These are phyloP conservation scores for Eimeria acervulina DNA, from an alignment of 169 alveolate species.

Conservation along the genomic window DNA sequence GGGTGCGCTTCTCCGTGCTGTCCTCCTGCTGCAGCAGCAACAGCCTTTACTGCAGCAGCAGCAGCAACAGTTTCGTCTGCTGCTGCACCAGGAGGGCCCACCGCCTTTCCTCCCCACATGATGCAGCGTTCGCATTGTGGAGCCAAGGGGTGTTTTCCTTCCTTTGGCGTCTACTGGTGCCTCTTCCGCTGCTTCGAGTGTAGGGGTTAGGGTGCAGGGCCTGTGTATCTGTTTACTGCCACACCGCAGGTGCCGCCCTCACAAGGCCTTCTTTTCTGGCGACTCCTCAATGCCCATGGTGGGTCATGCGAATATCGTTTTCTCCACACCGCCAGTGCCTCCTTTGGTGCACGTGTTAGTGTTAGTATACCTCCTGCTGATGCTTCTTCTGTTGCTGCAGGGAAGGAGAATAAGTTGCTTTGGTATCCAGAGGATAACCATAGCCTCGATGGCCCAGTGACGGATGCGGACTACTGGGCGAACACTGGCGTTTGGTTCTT, in stretches of 20 bases:
- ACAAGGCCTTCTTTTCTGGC: conserved; percentile 71
- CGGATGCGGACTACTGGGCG: conserved; percentile 75
- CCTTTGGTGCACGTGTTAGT: too few relatives aligned
- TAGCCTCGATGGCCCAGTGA: conserved; percentile 53
- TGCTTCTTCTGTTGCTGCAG: conserved; percentile 46
- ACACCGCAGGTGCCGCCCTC: conserved; percentile 74
- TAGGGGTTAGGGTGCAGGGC: not conserved
- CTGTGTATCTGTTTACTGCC: not conserved
- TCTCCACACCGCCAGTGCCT: not conserved
- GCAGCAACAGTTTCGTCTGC: not conserved
- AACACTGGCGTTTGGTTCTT: conserved; percentile 79
- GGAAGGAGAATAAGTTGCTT: conserved; percentile 33
- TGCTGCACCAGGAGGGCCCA: not conserved
- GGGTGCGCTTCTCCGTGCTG: not conserved
- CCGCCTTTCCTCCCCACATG: not conserved
- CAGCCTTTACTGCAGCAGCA: not conserved
- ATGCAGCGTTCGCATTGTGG: not conserved
- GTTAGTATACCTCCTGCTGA: not conserved
- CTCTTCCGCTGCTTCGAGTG: not conserved
- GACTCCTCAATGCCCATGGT: conserved; percentile 55
- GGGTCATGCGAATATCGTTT: not conserved
- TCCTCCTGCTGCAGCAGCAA: not conserved
- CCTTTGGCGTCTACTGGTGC: too few relatives aligned
- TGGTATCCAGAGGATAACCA: conserved; percentile 80
- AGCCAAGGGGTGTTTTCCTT: not conserved